These are phyloP conservation scores for Chalciporus piperatus DNA, from an alignment of 768 basidiomycete genomes.

Conservation along the genomic window DNA sequence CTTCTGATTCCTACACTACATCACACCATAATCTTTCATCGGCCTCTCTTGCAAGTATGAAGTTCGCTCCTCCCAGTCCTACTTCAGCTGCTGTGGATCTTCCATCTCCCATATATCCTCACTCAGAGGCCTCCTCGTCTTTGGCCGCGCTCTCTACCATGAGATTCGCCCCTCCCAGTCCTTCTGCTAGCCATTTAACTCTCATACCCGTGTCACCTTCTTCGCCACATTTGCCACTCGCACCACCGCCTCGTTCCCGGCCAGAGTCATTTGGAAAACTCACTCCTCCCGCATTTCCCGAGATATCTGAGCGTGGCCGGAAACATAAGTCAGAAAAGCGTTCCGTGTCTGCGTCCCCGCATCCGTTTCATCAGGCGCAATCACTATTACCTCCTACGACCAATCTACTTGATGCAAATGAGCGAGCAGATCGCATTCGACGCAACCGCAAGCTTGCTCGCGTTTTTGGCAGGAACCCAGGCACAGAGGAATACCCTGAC, in stretches of 20 bases:
- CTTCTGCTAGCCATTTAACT: conserved; percentile 10
- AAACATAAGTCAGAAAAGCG: conserved; percentile 23
- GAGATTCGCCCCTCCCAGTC: conserved; percentile 29
- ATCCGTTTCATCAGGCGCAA: conserved; percentile 5
- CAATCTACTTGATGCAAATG: conserved; percentile 59
- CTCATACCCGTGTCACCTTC: conserved; percentile 19
- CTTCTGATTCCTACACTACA: conserved; percentile 18
- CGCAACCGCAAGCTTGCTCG: conserved; percentile 78
- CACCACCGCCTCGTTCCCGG: conserved; percentile 17
- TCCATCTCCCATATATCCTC: conserved; percentile 9
- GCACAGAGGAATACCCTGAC: conserved; percentile 36
- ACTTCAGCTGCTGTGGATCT: conserved; percentile 3
- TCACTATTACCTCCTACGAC: conserved; percentile 57
- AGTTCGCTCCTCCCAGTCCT: conserved; percentile 31
- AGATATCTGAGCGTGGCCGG: conserved; percentile 40
- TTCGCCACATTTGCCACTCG: conserved; percentile 30
- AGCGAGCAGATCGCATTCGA: conserved; percentile 69
- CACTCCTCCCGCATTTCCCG: conserved; percentile 45
- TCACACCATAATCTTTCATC: conserved; percentile 17
- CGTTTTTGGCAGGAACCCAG: conserved; percentile 71
- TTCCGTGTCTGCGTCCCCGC: conserved; percentile 30
- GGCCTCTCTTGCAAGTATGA: conserved; percentile 30
- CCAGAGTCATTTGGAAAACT: conserved; percentile 31
- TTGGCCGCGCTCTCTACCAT: conserved; percentile 27
- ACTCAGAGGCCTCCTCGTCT: conserved; percentile 11